Conservation (phyloP, 169 alveolate genomes). For the Cryptosporidium muris region DNA sequence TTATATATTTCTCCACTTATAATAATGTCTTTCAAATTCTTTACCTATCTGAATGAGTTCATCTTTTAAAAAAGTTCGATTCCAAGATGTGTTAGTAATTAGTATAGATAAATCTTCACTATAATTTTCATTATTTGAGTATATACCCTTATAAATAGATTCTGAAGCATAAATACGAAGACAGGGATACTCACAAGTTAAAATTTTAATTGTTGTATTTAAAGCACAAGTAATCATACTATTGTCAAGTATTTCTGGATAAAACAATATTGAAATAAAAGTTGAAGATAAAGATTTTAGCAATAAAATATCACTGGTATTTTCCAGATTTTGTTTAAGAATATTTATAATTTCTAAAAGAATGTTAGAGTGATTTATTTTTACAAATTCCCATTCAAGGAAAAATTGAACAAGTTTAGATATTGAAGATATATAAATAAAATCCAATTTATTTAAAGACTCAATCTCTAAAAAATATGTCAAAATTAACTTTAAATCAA, state of each 20-base stretch:
- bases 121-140: neutral
- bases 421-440: too few species aligned
- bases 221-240: neutral
- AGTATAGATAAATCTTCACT: neutral
- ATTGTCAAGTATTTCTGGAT: neutral
- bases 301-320: slow-evolving; percentile 5
- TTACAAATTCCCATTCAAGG: too few species aligned
- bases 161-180: slow-evolving; percentile 48
- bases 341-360: neutral
- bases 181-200: slow-evolving; percentile 8
- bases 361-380: too few species aligned
- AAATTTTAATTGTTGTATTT: neutral
- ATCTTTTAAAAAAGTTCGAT: too few species aligned
- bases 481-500: too few species aligned
- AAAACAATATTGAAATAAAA: slow-evolving; percentile 12
- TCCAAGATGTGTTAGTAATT: too few species aligned
- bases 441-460: too few species aligned
- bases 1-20: too few species aligned
- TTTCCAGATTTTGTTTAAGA: neutral
- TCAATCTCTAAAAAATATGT: too few species aligned
- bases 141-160: slow-evolving; percentile 1
- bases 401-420: too few species aligned
- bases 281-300: slow-evolving; percentile 18
- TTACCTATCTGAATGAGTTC: too few species aligned
- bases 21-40: too few species aligned